Evolutionary conservation across 2,329 filamentous ascomycete species (phyloP).

Genomic region (Aquanectria penicillioides): DNA sequence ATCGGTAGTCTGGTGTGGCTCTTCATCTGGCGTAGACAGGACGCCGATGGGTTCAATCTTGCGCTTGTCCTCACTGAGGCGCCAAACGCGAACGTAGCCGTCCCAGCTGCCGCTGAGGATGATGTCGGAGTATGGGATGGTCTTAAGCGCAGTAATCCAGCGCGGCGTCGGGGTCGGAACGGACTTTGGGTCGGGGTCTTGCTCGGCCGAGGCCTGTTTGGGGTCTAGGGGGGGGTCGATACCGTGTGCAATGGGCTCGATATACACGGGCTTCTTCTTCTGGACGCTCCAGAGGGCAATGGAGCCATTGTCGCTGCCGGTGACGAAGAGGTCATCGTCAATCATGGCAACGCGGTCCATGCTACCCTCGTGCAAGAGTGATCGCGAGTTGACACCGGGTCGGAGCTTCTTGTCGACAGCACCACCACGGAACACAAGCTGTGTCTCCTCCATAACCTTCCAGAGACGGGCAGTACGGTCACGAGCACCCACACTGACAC

Average conservation of each 20-base stretch:
- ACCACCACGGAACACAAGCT: conserved; percentile 93
- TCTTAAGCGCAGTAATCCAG: conserved; percentile 89
- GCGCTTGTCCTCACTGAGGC: conserved; percentile 83
- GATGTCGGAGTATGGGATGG: conserved; percentile 89
- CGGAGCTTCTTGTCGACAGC: conserved; percentile 66
- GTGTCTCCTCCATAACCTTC: conserved; percentile 96
- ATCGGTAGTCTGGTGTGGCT: conserved; percentile 36
- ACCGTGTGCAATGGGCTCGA: conserved; percentile 84
- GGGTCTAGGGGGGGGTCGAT: conserved; percentile 77
- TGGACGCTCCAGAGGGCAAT: conserved; percentile 88
- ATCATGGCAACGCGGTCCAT: conserved; percentile 94
- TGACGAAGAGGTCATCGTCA: conserved; percentile 89
- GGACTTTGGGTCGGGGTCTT: conserved; percentile 66
- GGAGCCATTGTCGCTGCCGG: conserved; percentile 90
- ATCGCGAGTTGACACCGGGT: conserved; percentile 57
- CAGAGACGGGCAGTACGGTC: conserved; percentile 93
- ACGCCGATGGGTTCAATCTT: conserved; percentile 78
- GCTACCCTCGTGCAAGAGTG: conserved; percentile 77
- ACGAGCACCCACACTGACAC: conserved; percentile 88
- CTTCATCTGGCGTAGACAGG: conserved; percentile 58
- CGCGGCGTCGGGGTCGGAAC: conserved; percentile 76
- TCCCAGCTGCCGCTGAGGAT: conserved; percentile 94
- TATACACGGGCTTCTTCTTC: conserved; percentile 94
- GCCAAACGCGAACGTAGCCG: conserved; percentile 87
- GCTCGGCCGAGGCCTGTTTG: conserved; percentile 78